phyloP scores from a whole-genome alignment of 805 yeast species.

The Jamesozyma piceae region DNA sequence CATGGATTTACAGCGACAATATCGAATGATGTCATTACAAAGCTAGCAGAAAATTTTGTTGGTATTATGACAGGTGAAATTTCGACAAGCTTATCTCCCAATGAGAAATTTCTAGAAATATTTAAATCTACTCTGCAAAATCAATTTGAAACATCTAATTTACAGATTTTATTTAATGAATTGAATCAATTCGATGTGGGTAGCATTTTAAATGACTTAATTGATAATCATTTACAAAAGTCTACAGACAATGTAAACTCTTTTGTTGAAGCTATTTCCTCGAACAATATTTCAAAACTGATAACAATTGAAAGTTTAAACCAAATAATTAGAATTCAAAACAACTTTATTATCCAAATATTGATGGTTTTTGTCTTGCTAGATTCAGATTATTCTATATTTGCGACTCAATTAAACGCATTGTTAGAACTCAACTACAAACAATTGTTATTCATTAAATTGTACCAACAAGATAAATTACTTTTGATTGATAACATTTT shows the following conservation, averaged over 20 bases:
- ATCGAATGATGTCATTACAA: slow-evolving; percentile 30
- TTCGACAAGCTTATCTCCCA: slow-evolving; percentile 27
- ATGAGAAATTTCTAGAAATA: slow-evolving; percentile 26
- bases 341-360: slow-evolving; percentile 27
- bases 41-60: slow-evolving; percentile 31
- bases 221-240: slow-evolving; percentile 21
- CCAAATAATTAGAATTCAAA: slow-evolving; percentile 25
- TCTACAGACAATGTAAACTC: slow-evolving; percentile 3
- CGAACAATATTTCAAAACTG: slow-evolving; percentile 17
- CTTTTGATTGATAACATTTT: slow-evolving; percentile 16
- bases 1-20: slow-evolving; percentile 35
- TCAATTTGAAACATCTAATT: slow-evolving; percentile 33
- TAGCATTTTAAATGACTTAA: slow-evolving; percentile 31
- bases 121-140: slow-evolving; percentile 36
- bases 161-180: slow-evolving; percentile 34
- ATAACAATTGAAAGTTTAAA: slow-evolving; percentile 22
- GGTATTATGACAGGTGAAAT: slow-evolving; percentile 31
- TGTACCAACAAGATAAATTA: slow-evolving; percentile 20
- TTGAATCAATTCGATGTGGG: slow-evolving; percentile 34
- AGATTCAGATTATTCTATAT: slow-evolving; percentile 30
- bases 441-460: slow-evolving; percentile 17
- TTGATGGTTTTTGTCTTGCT: slow-evolving; percentile 31
- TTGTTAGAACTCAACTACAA: slow-evolving; percentile 22
- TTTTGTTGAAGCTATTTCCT: slow-evolving; percentile 19
- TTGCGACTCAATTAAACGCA: slow-evolving; percentile 15